Evolutionary conservation across 2,329 filamentous ascomycete species (phyloP), one percentile per base, ranked within the genome.

Genomic region (Penicillium sclerotiorum): DNA sequence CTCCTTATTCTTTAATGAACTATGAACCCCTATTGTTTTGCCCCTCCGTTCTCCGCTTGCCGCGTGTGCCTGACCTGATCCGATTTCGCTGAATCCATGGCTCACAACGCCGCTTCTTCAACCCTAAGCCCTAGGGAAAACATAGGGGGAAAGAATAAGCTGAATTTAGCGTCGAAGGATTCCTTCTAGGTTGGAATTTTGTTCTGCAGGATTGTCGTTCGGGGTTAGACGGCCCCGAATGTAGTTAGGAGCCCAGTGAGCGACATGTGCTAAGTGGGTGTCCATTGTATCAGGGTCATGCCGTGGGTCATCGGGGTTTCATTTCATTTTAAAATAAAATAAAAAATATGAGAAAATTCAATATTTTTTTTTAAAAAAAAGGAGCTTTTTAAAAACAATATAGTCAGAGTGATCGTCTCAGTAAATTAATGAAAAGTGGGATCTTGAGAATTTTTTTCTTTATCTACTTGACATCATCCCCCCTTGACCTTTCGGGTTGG

Each of bases 41-140:
- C 40, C 18, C 11, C 20, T 25, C 30, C 30, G 7, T 9, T 40
- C 27, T 41, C 36, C 27, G 39, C 37, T 43, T 49, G 25, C 43
- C 37, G 36, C 25, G 22, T 50, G 48, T 46, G 32, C 43, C 40
- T 49, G 57, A 18, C 53, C 57, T 58, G 58, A 52, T 15, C 56
- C 52, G 47, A 49, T 37, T 18, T 41, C 30, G 12, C 15, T 7
- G 20, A 35, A 42, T 38, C 47, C 50, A 52, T 54, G 53, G 45
- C 36, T 49, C 47, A 35, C 18, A 30, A 46, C 49, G 48, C 47
- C 40, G 47, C 15, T 39, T 37, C 12, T 18, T 9, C 20, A 53
- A 46, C 62, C 63, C 62, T 64, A 66, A 58, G 46, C 61, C 62
- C 60, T 64, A 64, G n/a, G 2, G 51, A 22, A 6, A 21, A 50